phyloP scores from a whole-genome alignment of 257 asterid species.

The Linderniella brevidens region DNA sequence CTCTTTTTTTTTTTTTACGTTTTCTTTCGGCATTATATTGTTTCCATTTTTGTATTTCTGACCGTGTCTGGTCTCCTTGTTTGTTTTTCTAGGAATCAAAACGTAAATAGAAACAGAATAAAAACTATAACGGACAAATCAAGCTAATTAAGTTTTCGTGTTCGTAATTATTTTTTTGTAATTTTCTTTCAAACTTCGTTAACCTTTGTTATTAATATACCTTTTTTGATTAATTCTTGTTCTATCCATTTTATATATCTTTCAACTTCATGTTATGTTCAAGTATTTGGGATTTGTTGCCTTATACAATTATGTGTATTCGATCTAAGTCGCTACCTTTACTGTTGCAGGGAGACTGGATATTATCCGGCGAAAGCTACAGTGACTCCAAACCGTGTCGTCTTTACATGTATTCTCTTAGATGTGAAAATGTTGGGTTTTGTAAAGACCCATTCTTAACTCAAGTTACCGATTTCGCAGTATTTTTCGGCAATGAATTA shows the following conservation, averaged over 20 bases:
- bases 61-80: too few relatives aligned
- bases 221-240: too few relatives aligned
- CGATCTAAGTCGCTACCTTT: conserved; percentile 7
- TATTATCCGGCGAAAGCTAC: conserved; percentile 44
- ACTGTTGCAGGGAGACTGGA: conserved; percentile 85
- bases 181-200: too few relatives aligned
- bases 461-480: conserved; percentile 83
- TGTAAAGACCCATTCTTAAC: conserved; percentile 75
- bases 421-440: conserved; percentile 54
- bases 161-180: not conserved
- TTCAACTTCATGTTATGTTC: too few relatives aligned
- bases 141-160: not conserved
- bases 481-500: conserved; percentile 77
- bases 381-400: conserved; percentile 35
- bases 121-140: too few relatives aligned
- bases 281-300: too few relatives aligned
- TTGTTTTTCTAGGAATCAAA: too few relatives aligned
- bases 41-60: not conserved
- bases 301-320: not conserved
- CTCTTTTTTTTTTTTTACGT: too few relatives aligned
- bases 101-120: too few relatives aligned
- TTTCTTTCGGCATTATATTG: too few relatives aligned
- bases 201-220: too few relatives aligned
- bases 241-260: too few relatives aligned
- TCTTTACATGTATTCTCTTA: conserved; percentile 65